phyloP scores from a whole-genome alignment of 192 early-diverging fungal genomes.

The Spinellus fusiger region DNA sequence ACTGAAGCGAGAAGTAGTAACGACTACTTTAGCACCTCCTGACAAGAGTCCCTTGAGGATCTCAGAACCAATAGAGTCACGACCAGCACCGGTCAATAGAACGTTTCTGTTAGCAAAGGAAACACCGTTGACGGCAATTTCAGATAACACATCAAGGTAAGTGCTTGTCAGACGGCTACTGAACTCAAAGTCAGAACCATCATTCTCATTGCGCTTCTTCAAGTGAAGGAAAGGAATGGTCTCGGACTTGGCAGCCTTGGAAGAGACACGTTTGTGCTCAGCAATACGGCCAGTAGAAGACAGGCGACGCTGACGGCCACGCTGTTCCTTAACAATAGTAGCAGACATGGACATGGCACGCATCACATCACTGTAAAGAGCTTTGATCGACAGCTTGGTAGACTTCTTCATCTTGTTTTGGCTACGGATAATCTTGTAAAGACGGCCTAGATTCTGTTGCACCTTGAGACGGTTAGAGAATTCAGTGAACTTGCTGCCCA shows the following conservation, averaged over 20 bases:
- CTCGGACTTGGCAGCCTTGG: conserved; percentile 46
- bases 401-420: conserved; percentile 74
- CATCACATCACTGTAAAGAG: conserved; percentile 65
- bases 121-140: conserved; percentile 77
- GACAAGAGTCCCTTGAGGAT: conserved; percentile 76
- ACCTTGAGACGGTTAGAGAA: conserved; percentile 73
- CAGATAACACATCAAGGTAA: conserved; percentile 76
- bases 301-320: conserved; percentile 42
- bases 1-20: conserved; percentile 89
- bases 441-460: conserved; percentile 69
- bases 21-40: conserved; percentile 85
- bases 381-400: conserved; percentile 62
- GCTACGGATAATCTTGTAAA: conserved; percentile 74
- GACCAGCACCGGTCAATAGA: conserved; percentile 86
- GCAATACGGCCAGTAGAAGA: conserved; percentile 36
- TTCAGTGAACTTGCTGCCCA: conserved; percentile 62
- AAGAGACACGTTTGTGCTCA: conserved; percentile 42
- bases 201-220: conserved; percentile 59
- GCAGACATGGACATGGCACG: conserved; percentile 72
- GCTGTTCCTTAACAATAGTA: conserved; percentile 57
- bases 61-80: conserved; percentile 83
- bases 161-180: conserved; percentile 67
- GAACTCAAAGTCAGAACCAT: conserved; percentile 80
- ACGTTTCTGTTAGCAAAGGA: conserved; percentile 82
- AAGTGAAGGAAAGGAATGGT: conserved; percentile 75